These are phyloP conservation scores for Acephala macrosclerotiorum DNA, from an alignment of 2,329 filamentous ascomycete species.

Conservation along the genomic window DNA sequence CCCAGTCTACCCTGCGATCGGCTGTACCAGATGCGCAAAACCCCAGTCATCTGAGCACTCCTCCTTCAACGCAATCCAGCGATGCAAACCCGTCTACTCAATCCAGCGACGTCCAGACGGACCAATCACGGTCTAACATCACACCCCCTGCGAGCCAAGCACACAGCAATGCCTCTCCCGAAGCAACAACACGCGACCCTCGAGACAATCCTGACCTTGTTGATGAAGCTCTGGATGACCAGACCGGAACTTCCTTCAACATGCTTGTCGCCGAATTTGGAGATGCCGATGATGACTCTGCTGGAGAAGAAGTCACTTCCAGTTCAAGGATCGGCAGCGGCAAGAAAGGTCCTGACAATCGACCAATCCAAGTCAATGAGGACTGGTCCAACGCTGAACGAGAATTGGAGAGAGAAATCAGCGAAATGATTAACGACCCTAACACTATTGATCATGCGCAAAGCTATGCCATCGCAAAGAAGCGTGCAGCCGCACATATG, in stretches of 20 bases:
- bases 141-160: not conserved
- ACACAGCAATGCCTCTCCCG: not conserved
- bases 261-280: slow-evolving; percentile 55
- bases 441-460: slow-evolving; percentile 62
- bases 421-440: slow-evolving; percentile 71
- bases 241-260: slow-evolving; percentile 44
- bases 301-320: slow-evolving; percentile 22
- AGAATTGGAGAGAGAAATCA: slow-evolving; percentile 74
- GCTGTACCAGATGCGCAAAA: not conserved
- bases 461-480: slow-evolving; percentile 63
- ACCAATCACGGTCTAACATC: not conserved
- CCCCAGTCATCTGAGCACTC: not conserved
- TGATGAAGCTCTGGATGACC: slow-evolving; percentile 33
- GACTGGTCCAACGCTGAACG: slow-evolving; percentile 69
- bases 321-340: slow-evolving; percentile 1
- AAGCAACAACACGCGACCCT: slow-evolving; percentile 14
- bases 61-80: not conserved
- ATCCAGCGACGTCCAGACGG: not conserved
- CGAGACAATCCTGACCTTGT: slow-evolving; percentile 30
- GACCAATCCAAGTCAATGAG: slow-evolving; percentile 46
- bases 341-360: slow-evolving; percentile 6
- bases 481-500: slow-evolving; percentile 61
- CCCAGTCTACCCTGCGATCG: too few relatives aligned
- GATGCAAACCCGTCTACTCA: not conserved
- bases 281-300: slow-evolving; percentile 35